A percentile compares a stretch with the other conserved stretches of the same genome.
These are phyloP conservation scores for Hymenochaete sp. DNA, from an alignment of 1,284 basidiomycete species.

Conservation along the genomic window DNA sequence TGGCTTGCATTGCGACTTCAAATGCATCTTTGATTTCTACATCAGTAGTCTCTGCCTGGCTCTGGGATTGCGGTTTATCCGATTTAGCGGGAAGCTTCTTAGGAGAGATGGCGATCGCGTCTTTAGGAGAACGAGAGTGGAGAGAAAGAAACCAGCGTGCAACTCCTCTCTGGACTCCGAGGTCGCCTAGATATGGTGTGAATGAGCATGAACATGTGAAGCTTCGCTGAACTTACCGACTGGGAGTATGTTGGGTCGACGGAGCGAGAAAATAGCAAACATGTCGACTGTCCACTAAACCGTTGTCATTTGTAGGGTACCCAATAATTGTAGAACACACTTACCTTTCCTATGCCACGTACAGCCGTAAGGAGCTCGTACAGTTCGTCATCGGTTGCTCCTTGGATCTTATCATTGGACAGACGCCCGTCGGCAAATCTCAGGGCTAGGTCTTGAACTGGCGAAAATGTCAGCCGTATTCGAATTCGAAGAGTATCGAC, in stretches of 20 bases:
- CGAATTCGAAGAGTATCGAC: slow-evolving; percentile 18
- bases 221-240: slow-evolving; percentile 39
- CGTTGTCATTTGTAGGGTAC: slow-evolving; percentile 23
- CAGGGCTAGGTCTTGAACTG: slow-evolving; percentile 70
- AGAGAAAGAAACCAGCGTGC: slow-evolving; percentile 66
- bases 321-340: background rate
- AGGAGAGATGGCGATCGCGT: slow-evolving; percentile 44
- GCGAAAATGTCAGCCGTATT: background rate
- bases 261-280: slow-evolving; percentile 83
- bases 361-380: slow-evolving; percentile 69
- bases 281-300: slow-evolving; percentile 60
- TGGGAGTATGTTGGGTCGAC: slow-evolving; percentile 75
- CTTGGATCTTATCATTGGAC: slow-evolving; percentile 59
- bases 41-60: slow-evolving; percentile 22
- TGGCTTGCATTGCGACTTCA: slow-evolving; percentile 3
- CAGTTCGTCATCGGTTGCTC: slow-evolving; percentile 68
- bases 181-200: slow-evolving; percentile 49
- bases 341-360: slow-evolving; percentile 69
- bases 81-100: slow-evolving; percentile 38
- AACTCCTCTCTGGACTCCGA: slow-evolving; percentile 75
- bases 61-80: slow-evolving; percentile 21
- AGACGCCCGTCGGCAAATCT: slow-evolving; percentile 74
- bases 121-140: slow-evolving; percentile 46
- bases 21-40: slow-evolving; percentile 16
- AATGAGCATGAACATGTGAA: background rate